Base-by-base conservation (phyloP, 2,329 filamentous ascomycete genomes). In the Talaromyces sp. region DNA sequence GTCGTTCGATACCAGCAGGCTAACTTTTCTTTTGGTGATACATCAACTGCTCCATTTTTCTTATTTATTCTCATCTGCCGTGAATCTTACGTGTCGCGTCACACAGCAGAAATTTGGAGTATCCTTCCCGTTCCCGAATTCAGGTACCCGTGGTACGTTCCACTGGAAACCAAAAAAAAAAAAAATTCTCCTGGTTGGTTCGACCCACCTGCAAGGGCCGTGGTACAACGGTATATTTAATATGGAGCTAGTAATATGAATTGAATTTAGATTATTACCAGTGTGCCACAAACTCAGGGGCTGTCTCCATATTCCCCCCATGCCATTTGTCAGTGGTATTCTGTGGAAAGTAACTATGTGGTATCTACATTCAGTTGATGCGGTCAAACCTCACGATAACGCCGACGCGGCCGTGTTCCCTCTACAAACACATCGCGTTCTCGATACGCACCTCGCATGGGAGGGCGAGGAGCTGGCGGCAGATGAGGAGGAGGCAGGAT, bases 401-500 rank as follows among this genome's bases (percentile, higher is more conserved):
- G 61, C 16, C 42, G 55, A 16, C 57, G 61, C 8, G 56, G 54
- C 36, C 34, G 61, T 8, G 34, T 33, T 36, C 53, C 61, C 9
- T 63, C 61, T 18, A 61, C 27, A 23, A 63, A 10, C 30, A 63
- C 57, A 34, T 60, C 61, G 27, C 61, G 18, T 42, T 63, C 57
- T 12, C 58, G 61, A 60, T 47, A 61, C 14, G 10, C 18, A 3
- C 18, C 50, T 33, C 30, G 50, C 33, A 67, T 54, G 28, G 65
- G 57, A 30, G 68, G 66, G 8, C 55, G 34, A 12, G 66, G 33
- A 54, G 62, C 63, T 47, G 59, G 59, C 23, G 64, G 60, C 53
- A 61, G 34, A 57, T 58, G 47, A 62, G 66, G 34, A 64, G 36
- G 10, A 56, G 66, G 62, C 18, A 70, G 61, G 18, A 67, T 65